Evolutionary conservation across 495 filamentous ascomycete species (phyloP).

Genomic region (Aspergillus bertholletiae): DNA sequence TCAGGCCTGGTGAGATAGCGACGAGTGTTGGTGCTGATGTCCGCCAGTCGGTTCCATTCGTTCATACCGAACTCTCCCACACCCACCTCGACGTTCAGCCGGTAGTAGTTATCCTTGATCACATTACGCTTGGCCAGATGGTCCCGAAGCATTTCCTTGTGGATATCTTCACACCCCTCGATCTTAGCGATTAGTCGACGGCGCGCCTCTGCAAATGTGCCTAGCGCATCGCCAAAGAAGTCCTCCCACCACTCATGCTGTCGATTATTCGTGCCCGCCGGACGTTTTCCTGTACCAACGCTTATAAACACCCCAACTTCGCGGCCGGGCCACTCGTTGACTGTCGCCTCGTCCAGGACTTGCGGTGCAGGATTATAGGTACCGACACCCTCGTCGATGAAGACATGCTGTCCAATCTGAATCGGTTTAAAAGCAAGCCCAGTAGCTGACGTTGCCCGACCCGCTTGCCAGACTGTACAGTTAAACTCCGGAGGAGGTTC

Average conservation of each 20-base stretch:
- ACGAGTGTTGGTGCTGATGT: slow-evolving; percentile 88
- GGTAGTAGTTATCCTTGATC: slow-evolving; percentile 88
- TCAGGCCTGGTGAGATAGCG: slow-evolving; percentile 73
- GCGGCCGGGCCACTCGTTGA: slow-evolving; percentile 92
- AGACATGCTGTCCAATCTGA: slow-evolving; percentile 86
- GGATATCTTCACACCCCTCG: slow-evolving; percentile 90
- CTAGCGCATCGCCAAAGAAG: slow-evolving; percentile 67
- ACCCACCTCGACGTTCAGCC: slow-evolving; percentile 94
- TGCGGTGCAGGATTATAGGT: slow-evolving; percentile 88
- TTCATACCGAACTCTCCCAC: slow-evolving; percentile 99
- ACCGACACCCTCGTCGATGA: slow-evolving; percentile 88
- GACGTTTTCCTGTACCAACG: slow-evolving; percentile 88
- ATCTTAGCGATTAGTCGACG: slow-evolving; percentile 82
- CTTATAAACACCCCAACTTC: slow-evolving; percentile 88
- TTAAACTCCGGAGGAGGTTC: slow-evolving; percentile 86
- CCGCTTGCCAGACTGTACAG: slow-evolving; percentile 94
- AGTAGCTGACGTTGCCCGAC: slow-evolving; percentile 88
- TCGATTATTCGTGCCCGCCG: slow-evolving; percentile 61
- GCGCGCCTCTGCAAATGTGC: slow-evolving; percentile 87
- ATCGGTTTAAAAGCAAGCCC: slow-evolving; percentile 95
- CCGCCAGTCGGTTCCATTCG: slow-evolving; percentile 88
- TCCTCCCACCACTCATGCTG: slow-evolving; percentile 87
- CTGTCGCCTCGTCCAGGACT: slow-evolving; percentile 81
- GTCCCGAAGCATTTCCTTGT: slow-evolving; percentile 76
- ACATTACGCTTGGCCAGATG: slow-evolving; percentile 74